A percentile compares a stretch with the other conserved stretches of the same genome.
These are phyloP conservation scores for Plasmodium vivax DNA, from an alignment of 169 alveolate genomes.

Conservation along the genomic window DNA sequence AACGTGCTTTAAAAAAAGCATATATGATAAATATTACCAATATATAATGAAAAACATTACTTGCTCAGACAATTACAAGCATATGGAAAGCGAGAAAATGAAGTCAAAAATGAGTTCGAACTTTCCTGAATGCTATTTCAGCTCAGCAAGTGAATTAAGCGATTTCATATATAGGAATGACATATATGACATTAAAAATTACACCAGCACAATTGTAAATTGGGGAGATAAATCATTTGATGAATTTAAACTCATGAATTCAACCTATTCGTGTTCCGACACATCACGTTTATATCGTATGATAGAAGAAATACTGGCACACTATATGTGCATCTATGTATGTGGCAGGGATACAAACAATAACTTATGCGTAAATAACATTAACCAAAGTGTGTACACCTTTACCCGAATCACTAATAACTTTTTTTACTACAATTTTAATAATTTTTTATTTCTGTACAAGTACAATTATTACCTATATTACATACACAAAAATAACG, in stretches of 20 bases:
- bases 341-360: constrained; percentile 72
- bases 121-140: constrained; percentile 30
- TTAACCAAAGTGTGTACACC: constrained; percentile 62
- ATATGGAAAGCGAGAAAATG: constrained; percentile 50
- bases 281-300: constrained; percentile 58
- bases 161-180: constrained; percentile 55
- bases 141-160: constrained; percentile 39
- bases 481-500: constrained; percentile 53
- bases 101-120: constrained; percentile 37
- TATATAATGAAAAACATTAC: constrained; percentile 67
- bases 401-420: constrained; percentile 50
- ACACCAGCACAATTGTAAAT: constrained; percentile 57
- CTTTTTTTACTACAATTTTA: constrained; percentile 60
- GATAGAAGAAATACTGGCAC: constrained; percentile 71
- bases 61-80: constrained; percentile 63
- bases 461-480: constrained; percentile 66
- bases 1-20: constrained; percentile 64
- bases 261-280: constrained; percentile 62
- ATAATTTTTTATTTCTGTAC: constrained; percentile 50
- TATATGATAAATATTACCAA: constrained; percentile 67
- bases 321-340: constrained; percentile 69
- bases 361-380: constrained; percentile 56
- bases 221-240: constrained; percentile 75
- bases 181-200: constrained; percentile 62
- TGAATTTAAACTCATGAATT: constrained; percentile 57